These are phyloP conservation scores for Penicillium sclerotiorum DNA, from an alignment of 2,329 filamentous ascomycete genomes.

Conservation along the genomic window DNA sequence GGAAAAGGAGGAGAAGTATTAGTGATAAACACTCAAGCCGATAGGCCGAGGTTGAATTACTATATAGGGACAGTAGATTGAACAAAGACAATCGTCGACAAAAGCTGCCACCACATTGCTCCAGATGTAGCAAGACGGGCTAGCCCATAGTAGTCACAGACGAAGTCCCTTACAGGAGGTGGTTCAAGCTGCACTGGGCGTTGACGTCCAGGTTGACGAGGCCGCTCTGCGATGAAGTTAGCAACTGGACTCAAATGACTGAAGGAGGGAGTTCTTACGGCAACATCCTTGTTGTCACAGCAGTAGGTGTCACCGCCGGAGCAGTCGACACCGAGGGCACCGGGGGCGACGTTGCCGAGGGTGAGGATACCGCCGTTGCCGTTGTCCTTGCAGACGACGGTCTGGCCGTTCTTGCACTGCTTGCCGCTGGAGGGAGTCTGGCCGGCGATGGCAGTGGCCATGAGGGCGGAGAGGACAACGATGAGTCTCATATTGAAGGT, in stretches of 20 bases:
- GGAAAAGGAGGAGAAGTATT: no score
- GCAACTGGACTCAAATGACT: neutral
- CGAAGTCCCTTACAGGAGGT: conserved; percentile 7
- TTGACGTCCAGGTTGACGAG: conserved; percentile 16
- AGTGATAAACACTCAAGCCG: no score
- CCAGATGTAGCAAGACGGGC: no score
- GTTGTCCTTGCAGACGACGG: conserved; percentile 14
- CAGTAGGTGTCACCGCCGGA: conserved; percentile 19
- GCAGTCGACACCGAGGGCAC: conserved; percentile 17
- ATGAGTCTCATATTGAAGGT: conserved; percentile 15
- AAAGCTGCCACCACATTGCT: no score
- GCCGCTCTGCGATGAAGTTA: conserved; percentile 10
- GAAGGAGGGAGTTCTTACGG: neutral
- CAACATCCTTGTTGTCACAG: conserved; percentile 8
- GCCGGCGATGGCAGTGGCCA: conserved; percentile 1
- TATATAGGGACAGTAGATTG: no score
- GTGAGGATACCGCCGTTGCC: conserved; percentile 15
- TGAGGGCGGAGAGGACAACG: neutral
- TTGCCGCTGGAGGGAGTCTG: neutral
- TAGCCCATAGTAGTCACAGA: neutral
- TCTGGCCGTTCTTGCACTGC: conserved; percentile 7
- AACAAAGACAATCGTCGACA: no score
- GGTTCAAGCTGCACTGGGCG: conserved; percentile 17
- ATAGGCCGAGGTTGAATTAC: no score
- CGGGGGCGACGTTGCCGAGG: conserved; percentile 16